Evolutionary conservation across 2,329 filamentous ascomycete species (phyloP), one percentile per base, ranked within the genome.

Genomic region (Ceratocystis destructans): DNA sequence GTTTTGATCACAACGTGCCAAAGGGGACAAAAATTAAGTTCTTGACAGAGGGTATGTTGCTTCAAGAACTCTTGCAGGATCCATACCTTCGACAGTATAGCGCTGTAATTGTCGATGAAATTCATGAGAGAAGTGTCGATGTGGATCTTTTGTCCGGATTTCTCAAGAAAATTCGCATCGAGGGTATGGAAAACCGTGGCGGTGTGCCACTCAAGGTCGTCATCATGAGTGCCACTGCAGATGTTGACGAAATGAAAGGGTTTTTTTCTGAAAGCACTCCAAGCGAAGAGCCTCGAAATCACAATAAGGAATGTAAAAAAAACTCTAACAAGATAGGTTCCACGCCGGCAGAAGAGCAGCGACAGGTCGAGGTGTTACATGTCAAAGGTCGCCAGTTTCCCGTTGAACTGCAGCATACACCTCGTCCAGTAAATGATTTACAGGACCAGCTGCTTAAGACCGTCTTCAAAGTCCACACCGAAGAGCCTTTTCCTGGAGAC

Each of bases 221-320:
- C 44, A 84, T 97, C 73, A 99, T 99, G 94, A 96, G 92, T 80
- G 94, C 94, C 62, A 99, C 94, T 5, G 90, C 91, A 46, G 90
- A 97, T 74, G 86, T 96, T 67, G 87, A 93, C 68, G 84, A 82
- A 66, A 84, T 97, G 41, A 61, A 64, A 15, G 80, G 84, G 55
- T 78, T 96, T 74, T 96, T 97, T 77, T 76, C 78, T 20, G 46
- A 20, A 22, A 50, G 44, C 5, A 50, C 25, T 31, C 7, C 5
- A 3, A 61, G 20, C 22, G 22, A 62, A 22, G 53, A 64, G 2
- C 62, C 46, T 6, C 25, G 33, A 59, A n/a, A 20, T 10, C 28
- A 55, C 3, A 53, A 48, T 15, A 15, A 17, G 41, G 28, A 66
- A 28, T 15, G 61, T 5, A 28, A 17, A 3, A 22, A n/a, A 33